Percentiles rank a stretch among this genome's conserved stretches.
Evolutionary conservation across 1,284 basidiomycete genomes (phyloP).

Genomic region (Sporisorium exsertum): DNA sequence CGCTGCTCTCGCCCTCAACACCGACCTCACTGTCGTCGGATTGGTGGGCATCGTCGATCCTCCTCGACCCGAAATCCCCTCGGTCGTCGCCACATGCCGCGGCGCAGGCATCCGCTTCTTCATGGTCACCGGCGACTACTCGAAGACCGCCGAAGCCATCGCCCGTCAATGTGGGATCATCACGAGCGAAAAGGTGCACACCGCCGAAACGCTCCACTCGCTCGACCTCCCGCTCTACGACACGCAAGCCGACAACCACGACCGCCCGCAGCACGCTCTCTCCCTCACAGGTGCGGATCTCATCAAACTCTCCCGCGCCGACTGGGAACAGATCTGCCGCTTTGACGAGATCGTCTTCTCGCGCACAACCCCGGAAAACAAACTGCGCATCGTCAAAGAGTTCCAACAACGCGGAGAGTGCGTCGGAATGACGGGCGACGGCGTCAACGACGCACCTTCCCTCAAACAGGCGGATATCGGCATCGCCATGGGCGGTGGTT

Average conservation of each 20-base stretch:
- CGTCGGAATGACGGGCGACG: conserved; percentile 76
- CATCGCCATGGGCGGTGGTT: conserved; percentile 72
- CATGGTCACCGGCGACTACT: conserved; percentile 77
- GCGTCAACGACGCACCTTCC: conserved; percentile 77
- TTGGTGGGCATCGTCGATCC: conserved; percentile 78
- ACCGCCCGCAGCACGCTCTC: conserved; percentile 27
- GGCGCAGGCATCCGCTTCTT: conserved; percentile 77
- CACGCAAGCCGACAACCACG: conserved; percentile 46
- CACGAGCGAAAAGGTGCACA: conserved; percentile 69
- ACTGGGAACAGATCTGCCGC: conserved; percentile 73
- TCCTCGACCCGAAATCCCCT: conserved; percentile 75
- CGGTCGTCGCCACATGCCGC: conserved; percentile 73
- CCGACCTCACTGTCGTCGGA: conserved; percentile 75
- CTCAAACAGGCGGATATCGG: conserved; percentile 71
- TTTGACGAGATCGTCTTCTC: conserved; percentile 80
- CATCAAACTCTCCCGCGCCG: conserved; percentile 31
- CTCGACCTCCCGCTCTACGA: conserved; percentile 23
- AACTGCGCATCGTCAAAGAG: conserved; percentile 77
- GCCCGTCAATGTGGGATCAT: conserved; percentile 76
- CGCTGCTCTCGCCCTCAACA: conserved; percentile 59
- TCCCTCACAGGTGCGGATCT: conserved; percentile 29
- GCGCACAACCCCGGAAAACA: conserved; percentile 77
- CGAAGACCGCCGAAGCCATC: conserved; percentile 74
- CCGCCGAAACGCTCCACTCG: conserved; percentile 69
- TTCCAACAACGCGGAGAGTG: conserved; percentile 74